Base-by-base conservation (phyloP, 2,329 filamentous ascomycete species). In the Cladophialophora yegresii region DNA sequence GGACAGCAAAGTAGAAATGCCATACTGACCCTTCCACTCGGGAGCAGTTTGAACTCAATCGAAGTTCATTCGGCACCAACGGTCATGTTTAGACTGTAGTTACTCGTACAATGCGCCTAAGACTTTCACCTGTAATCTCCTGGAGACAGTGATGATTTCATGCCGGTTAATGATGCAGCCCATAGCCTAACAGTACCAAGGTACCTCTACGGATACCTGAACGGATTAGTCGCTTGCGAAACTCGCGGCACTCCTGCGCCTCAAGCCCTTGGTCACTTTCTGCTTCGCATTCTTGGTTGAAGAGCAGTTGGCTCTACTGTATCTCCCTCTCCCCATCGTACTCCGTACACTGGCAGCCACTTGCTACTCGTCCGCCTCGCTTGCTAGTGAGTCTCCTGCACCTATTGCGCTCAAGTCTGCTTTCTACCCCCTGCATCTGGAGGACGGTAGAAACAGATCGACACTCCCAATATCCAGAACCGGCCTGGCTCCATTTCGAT, bases 401-500 rank as follows among this genome's bases (percentile, higher is more conserved):
- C 55, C 55, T 13, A 30, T 30, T 45, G n/a, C 13, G 51, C 16
- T 28, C 56, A 50, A 36, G 26, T 26, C 45, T 28, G 28, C n/a
- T 49, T 33, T n/a, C n/a, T 26, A 57, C n/a, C 30, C 43, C 26
- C 20, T 16, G 32, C 13, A 50, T 36, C 43, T 49, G 45, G 57
- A 59, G 28, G 20, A 40, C 36, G 32, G 47, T 53, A 26, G 57
- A 59, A 59, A 22, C 47, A 33, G 57, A 59, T 59, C 57, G 57
- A 59, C 57, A 59, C 57, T 49, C 28, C 26, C 32, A 9, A 59
- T 53, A 50, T 40, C 57, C 57, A 40, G 10, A 23, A 40, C 9
- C 30, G 49, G 57, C n/a, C 13, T 59, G 47, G 57, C 28, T 59
- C 32, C 23, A 26, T 59, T 36, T 59, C 57, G 28, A 59, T 59